Evolutionary conservation across 768 basidiomycete genomes (phyloP).

Genomic region (Amylocystis lapponica): DNA sequence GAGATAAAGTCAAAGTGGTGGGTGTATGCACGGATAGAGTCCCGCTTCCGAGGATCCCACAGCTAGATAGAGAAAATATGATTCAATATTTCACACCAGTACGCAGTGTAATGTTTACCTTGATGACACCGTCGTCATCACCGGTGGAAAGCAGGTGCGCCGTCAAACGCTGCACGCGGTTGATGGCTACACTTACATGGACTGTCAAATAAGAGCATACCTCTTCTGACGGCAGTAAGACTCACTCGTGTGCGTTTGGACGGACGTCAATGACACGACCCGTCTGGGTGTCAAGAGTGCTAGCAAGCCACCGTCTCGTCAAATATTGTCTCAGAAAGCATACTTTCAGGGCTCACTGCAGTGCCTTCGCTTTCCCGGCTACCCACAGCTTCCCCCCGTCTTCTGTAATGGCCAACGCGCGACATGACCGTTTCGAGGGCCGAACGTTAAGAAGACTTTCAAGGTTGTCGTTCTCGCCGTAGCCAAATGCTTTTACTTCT

Average conservation of each 20-base stretch:
- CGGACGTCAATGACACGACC: conserved; percentile 19
- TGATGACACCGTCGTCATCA: conserved; percentile 92
- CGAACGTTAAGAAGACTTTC: conserved; percentile 53
- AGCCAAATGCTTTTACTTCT: conserved; percentile 74
- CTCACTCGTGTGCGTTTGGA: conserved; percentile 26
- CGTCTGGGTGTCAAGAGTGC: conserved; percentile 19
- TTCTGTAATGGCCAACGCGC: conserved; percentile 60
- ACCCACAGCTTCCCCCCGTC: conserved; percentile 70
- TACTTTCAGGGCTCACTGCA: conserved; percentile 80
- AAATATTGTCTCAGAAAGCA: not conserved
- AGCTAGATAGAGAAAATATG: conserved; percentile 42
- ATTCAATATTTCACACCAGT: not conserved
- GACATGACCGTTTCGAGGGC: conserved; percentile 81
- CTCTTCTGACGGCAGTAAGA: conserved; percentile 4
- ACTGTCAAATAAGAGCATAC: conserved; percentile 7
- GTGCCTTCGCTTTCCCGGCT: conserved; percentile 74
- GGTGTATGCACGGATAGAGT: conserved; percentile 58
- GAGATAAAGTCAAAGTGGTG: conserved; percentile 96
- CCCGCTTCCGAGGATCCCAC: conserved; percentile 79
- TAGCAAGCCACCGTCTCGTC: conserved; percentile 18
- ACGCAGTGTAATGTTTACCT: conserved; percentile 41
- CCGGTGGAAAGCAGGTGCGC: conserved; percentile 77
- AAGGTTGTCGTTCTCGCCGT: conserved; percentile 64
- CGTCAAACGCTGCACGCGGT: conserved; percentile 70
- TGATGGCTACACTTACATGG: conserved; percentile 65